A percentile compares a stretch with the other conserved stretches of the same genome.
Evolutionary conservation across 495 filamentous ascomycete genomes (phyloP).

Genomic region (Penicillium robsamsonii): DNA sequence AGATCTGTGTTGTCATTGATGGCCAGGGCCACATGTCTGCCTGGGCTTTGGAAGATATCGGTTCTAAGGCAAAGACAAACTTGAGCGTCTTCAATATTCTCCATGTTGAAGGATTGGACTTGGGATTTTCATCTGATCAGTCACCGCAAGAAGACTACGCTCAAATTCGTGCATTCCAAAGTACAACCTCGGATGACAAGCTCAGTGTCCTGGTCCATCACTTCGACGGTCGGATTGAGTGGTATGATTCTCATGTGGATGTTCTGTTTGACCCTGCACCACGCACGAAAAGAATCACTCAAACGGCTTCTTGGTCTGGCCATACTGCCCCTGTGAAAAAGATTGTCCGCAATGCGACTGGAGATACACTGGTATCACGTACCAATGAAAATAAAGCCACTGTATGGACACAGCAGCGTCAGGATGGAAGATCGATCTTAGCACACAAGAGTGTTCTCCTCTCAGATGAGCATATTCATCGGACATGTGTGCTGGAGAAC

Average conservation of each 20-base stretch:
- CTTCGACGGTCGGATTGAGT: slow-evolving; percentile 81
- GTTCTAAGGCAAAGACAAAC: slow-evolving; percentile 64
- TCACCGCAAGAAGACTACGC: slow-evolving; percentile 55
- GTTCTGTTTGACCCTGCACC: slow-evolving; percentile 77
- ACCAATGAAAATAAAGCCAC: slow-evolving; percentile 76
- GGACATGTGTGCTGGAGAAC: slow-evolving; percentile 71
- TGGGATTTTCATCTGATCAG: slow-evolving; percentile 59
- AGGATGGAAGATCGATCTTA: slow-evolving; percentile 50
- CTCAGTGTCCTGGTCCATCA: slow-evolving; percentile 79
- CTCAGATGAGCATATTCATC: slow-evolving; percentile 73
- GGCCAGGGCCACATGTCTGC: slow-evolving; percentile 84
- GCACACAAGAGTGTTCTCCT: slow-evolving; percentile 67
- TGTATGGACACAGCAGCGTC: slow-evolving; percentile 70
- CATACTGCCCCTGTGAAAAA: slow-evolving; percentile 80
- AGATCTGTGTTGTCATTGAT: slow-evolving; percentile 85
- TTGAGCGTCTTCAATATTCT: slow-evolving; percentile 84
- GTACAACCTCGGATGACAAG: slow-evolving; percentile 54
- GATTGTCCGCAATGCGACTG: slow-evolving; percentile 78
- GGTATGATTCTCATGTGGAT: slow-evolving; percentile 76
- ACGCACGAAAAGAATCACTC: slow-evolving; percentile 57
- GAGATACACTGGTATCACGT: slow-evolving; percentile 75
- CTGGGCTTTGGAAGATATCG: slow-evolving; percentile 90
- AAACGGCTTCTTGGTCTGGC: slow-evolving; percentile 72
- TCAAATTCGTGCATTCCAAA: slow-evolving; percentile 71
- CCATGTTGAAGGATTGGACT: slow-evolving; percentile 68